A percentile compares a stretch with the other conserved stretches of the same genome.
Evolutionary conservation across 2,329 filamentous ascomycete species (phyloP).

Genomic region (Aspergillus sp.): DNA sequence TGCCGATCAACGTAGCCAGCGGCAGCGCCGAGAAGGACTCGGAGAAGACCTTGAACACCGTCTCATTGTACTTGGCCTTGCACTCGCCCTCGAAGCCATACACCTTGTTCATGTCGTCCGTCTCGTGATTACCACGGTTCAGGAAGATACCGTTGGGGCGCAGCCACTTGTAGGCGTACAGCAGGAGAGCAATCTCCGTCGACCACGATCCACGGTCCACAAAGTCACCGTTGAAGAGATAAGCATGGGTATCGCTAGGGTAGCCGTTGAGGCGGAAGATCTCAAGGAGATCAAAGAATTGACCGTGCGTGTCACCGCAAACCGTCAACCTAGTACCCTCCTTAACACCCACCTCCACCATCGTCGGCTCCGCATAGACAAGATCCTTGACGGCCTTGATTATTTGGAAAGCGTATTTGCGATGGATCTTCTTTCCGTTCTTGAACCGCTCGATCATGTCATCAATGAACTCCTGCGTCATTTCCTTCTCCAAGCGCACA

Average conservation of each 20-base stretch:
- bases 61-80: conserved; percentile 96
- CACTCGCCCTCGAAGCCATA: conserved; percentile 99
- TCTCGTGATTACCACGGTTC: conserved; percentile 98
- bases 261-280: conserved; percentile 89
- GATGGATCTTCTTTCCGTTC: conserved; percentile 89
- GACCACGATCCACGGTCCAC: conserved; percentile 98
- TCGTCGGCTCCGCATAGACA: conserved; percentile 88
- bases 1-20: conserved; percentile 85
- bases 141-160: conserved; percentile 86
- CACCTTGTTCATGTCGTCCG: conserved; percentile 97
- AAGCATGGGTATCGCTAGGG: conserved; percentile 83
- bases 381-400: conserved; percentile 86
- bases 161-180: conserved; percentile 97
- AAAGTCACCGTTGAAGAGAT: conserved; percentile 98
- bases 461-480: conserved; percentile 96
- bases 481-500: conserved; percentile 70
- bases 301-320: conserved; percentile 95
- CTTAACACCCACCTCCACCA: conserved; percentile 88
- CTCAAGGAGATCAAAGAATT: conserved; percentile 97
- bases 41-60: conserved; percentile 94
- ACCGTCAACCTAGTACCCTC: conserved; percentile 81
- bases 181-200: conserved; percentile 87
- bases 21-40: conserved; percentile 96
- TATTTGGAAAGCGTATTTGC: conserved; percentile 98
- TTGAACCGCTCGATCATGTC: conserved; percentile 98